These are phyloP conservation scores for Pestalotiopsis sp. DNA, from an alignment of 2,329 filamentous ascomycete species.

Conservation along the genomic window DNA sequence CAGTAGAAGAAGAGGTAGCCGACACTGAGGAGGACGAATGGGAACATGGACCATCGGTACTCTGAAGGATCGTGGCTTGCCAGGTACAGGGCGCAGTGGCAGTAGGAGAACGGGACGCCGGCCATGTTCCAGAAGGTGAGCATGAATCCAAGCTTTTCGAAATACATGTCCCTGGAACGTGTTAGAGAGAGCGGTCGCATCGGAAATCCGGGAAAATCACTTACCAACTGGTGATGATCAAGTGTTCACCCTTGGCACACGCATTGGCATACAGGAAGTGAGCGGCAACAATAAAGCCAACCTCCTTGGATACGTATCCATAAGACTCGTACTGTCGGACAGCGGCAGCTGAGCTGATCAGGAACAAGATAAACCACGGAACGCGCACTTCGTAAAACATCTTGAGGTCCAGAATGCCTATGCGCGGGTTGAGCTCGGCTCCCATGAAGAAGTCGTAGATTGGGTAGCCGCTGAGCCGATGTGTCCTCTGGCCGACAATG, in stretches of 20 bases:
- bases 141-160: conserved; percentile 74
- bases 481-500: conserved; percentile 74
- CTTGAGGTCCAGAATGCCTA: conserved; percentile 87
- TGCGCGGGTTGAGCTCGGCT: conserved; percentile 82
- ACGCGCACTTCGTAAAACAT: conserved; percentile 96
- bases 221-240: conserved; percentile 81
- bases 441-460: conserved; percentile 96
- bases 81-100: conserved; percentile 88
- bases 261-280: conserved; percentile 92
- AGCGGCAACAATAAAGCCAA: conserved; percentile 81
- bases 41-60: conserved; percentile 74
- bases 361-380: conserved; percentile 88
- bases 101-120: conserved; percentile 87
- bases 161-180: background rate
- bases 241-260: conserved; percentile 88
- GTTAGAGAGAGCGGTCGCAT: too few relatives aligned
- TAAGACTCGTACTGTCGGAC: conserved; percentile 82
- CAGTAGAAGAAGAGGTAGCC: conserved; percentile 85
- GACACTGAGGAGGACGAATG: conserved; percentile 64
- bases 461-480: conserved; percentile 86
- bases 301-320: conserved; percentile 82
- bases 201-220: background rate
- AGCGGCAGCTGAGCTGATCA: conserved; percentile 74
- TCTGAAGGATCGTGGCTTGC: conserved; percentile 78
- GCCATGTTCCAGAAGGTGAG: conserved; percentile 97